These are phyloP conservation scores for Prunus mira DNA, from an alignment of 306 rosid genomes.

Conservation along the genomic window DNA sequence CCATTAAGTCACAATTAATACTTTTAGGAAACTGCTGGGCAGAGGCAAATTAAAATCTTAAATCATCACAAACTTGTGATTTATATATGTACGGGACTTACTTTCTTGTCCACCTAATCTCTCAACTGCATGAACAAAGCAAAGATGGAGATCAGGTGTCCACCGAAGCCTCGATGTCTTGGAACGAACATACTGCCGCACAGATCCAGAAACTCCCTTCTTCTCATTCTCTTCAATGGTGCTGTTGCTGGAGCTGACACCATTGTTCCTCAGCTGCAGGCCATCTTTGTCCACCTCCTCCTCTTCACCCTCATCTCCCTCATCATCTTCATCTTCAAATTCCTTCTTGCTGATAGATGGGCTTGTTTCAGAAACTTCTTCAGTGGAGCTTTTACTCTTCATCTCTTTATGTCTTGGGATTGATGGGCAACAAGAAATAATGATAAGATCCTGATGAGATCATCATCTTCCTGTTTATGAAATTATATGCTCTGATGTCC, in stretches of 20 bases:
- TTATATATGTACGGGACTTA: slow-evolving; percentile 8
- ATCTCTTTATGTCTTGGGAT: slow-evolving; percentile 13
- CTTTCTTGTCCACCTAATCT: slow-evolving; percentile 46
- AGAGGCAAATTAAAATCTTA: not conserved
- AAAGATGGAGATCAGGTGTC: slow-evolving; percentile 50
- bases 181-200: slow-evolving; percentile 41
- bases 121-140: slow-evolving; percentile 44
- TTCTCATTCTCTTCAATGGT: slow-evolving; percentile 34
- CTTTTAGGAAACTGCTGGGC: not conserved
- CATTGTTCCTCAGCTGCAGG: slow-evolving; percentile 5
- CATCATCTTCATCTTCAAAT: not conserved
- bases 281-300: slow-evolving; percentile 4
- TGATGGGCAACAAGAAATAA: not conserved
- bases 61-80: not conserved
- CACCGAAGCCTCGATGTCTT: slow-evolving; percentile 46
- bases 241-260: slow-evolving; percentile 36
- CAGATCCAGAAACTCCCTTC: slow-evolving; percentile 38
- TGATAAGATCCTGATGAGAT: slow-evolving; percentile 4
- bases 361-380: slow-evolving; percentile 19
- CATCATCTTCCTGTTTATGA: not conserved
- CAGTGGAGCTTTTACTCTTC: slow-evolving; percentile 11
- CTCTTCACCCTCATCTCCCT: not conserved
- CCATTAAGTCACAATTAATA: not conserved
- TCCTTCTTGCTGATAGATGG: slow-evolving; percentile 11
- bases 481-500: not conserved